Evolutionary conservation across 2,329 filamentous ascomycete genomes (phyloP), one percentile per base, ranked within the genome.

Genomic region (Talaromyces piceae): DNA sequence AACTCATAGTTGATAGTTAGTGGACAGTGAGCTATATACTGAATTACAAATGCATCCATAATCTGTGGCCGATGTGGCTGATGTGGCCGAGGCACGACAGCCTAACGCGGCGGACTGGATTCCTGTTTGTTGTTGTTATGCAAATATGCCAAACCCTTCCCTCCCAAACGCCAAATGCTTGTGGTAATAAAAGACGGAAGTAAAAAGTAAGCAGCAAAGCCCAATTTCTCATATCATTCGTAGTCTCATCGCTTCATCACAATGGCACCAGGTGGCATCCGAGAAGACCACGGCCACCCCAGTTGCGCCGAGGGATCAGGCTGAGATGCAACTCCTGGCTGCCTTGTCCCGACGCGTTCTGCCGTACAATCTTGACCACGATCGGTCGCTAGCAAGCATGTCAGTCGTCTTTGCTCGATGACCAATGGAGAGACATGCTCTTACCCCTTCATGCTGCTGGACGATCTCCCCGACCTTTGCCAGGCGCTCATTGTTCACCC

Each of bases 211-310:
- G n/a, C n/a, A n/a, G n/a, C n/a, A n/a, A n/a, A n/a, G n/a, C n/a
- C n/a, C n/a, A n/a, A n/a, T n/a, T n/a, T n/a, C 13, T 43, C 22
- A 9, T 43, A 13, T 43, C 39, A 43, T 43, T 43, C 39, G 39
- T 43, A 22, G 39, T 22, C 23, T 43, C 39, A 8, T 43, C 20
- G 22, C 6, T 16, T 39, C 43, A 30, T 79, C 74, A 95, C 51
- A 94, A 59, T 23, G 88, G 89, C 58, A 95, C 72, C 57, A 97
- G 80, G 72, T 96, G 91, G 67, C 91, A 98, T 50, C 91, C 91
- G 61, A 98, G 73, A 67, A 94, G 73, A 11, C 91, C 93, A 67
- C 89, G 79, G 26, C 93, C 93, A 58, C 91, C 91, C 91, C 93
- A 98, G 64, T 91, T 78, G 41, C 82, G 80, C 60, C 82, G 79